Evolutionary conservation across 2,329 filamentous ascomycete species (phyloP).

Genomic region (Fonsecaea multimorphosa): DNA sequence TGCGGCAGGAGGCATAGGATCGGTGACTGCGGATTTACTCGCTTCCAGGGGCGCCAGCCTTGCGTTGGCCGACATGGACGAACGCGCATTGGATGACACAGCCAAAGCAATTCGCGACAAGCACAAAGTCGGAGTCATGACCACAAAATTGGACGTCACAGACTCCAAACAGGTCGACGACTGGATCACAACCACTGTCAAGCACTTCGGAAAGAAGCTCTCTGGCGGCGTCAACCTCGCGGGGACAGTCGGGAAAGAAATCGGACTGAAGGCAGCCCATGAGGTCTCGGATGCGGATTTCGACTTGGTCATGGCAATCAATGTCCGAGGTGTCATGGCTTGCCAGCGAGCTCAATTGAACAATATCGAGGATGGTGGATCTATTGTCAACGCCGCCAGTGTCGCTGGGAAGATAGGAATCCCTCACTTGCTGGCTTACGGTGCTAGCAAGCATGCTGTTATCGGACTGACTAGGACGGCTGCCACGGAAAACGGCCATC

Average conservation of each 20-base stretch:
- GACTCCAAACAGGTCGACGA: conserved; percentile 29
- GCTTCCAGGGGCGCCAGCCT: conserved; percentile 53
- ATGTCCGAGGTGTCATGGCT: conserved; percentile 14
- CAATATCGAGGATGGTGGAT: conserved; percentile 27
- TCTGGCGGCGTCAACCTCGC: conserved; percentile 14
- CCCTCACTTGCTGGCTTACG: conserved; percentile 41
- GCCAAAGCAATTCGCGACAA: not conserved
- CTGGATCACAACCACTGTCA: conserved; percentile 47
- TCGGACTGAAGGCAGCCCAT: not conserved
- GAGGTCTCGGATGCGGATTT: conserved; percentile 12
- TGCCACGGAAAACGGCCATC: conserved; percentile 61
- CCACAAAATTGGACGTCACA: conserved; percentile 32
- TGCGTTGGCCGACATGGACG: conserved; percentile 57
- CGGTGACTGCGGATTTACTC: conserved; percentile 55
- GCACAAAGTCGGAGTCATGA: not conserved
- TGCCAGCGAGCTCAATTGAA: conserved; percentile 17
- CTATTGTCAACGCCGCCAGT: conserved; percentile 39
- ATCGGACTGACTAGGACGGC: conserved; percentile 63
- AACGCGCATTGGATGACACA: not conserved
- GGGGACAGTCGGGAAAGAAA: conserved; percentile 1
- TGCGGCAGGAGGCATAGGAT: conserved; percentile 57
- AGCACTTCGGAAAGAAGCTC: conserved; percentile 42
- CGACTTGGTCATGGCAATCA: conserved; percentile 16
- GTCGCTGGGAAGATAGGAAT: conserved; percentile 51
- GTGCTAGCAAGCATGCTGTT: conserved; percentile 62